Percentiles rank a stretch among this genome's conserved stretches.
These are phyloP conservation scores for Colletotrichum chlorophyti DNA, from an alignment of 2,329 filamentous ascomycete genomes.

Conservation along the genomic window DNA sequence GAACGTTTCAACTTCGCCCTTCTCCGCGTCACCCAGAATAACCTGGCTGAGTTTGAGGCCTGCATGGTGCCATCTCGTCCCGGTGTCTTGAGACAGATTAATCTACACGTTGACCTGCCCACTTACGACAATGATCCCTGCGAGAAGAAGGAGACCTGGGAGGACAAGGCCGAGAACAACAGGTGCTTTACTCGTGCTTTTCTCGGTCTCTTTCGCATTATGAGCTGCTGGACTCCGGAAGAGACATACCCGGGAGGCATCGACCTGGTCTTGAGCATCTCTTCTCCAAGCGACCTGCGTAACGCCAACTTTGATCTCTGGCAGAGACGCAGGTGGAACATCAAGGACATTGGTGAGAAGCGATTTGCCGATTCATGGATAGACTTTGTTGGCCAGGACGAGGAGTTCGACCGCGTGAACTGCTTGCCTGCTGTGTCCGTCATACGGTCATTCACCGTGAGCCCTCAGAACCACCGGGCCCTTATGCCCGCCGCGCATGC, in stretches of 20 bases:
- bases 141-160: slow-evolving; percentile 31
- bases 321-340: slow-evolving; percentile 30
- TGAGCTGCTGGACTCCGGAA: slow-evolving; percentile 31
- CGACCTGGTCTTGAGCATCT: slow-evolving; percentile 26
- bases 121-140: slow-evolving; percentile 31
- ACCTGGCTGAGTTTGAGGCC: slow-evolving; percentile 31
- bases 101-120: slow-evolving; percentile 33
- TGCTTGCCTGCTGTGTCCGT: slow-evolving; percentile 29
- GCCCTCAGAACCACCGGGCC: slow-evolving; percentile 25
- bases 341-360: slow-evolving; percentile 31
- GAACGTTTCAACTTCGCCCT: slow-evolving; percentile 34
- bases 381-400: slow-evolving; percentile 29
- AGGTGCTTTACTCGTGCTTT: slow-evolving; percentile 33
- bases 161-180: slow-evolving; percentile 37
- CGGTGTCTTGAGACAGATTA: slow-evolving; percentile 30
- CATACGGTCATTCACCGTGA: slow-evolving; percentile 29
- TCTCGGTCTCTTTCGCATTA: slow-evolving; percentile 32
- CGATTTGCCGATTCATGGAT: slow-evolving; percentile 31
- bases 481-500: slow-evolving; percentile 31
- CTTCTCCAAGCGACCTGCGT: slow-evolving; percentile 31
- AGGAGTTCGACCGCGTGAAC: slow-evolving; percentile 25
- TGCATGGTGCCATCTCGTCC: slow-evolving; percentile 31
- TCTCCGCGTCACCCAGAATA: slow-evolving; percentile 28
- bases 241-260: slow-evolving; percentile 28
- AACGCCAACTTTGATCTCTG: slow-evolving; percentile 30